A percentile compares a stretch with the other conserved stretches of the same genome.
Evolutionary conservation across 768 basidiomycete genomes (phyloP).

Genomic region (Peribolospora baueri): DNA sequence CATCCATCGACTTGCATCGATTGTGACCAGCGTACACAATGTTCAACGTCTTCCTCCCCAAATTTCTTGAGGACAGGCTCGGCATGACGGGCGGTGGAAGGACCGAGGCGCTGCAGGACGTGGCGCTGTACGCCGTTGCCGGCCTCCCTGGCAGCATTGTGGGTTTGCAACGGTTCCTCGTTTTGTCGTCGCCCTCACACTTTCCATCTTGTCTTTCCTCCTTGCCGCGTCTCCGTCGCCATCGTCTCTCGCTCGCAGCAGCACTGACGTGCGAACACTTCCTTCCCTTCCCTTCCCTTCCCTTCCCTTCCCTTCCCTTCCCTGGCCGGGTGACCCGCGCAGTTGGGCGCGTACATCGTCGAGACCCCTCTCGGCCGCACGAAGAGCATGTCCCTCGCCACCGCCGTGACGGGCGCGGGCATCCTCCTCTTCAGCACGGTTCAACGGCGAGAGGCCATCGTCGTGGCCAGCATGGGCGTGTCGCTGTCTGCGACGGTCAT

Average conservation of each 20-base stretch:
- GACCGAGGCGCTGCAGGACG: constrained; percentile 46
- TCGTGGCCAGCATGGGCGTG: constrained; percentile 44
- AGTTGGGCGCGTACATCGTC: constrained; percentile 71
- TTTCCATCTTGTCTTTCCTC: no score
- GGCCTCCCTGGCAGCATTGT: constrained; percentile 68
- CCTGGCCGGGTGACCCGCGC: constrained; percentile 8
- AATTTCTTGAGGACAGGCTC: constrained; percentile 43
- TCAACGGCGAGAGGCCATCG: constrained; percentile 32
- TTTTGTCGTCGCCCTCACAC: no score
- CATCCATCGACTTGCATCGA: not conserved
- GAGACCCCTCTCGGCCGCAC: constrained; percentile 38
- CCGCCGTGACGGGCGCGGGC: constrained; percentile 48
- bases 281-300: constrained; percentile 1
- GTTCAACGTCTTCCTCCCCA: constrained; percentile 81
- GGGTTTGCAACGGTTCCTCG: constrained; percentile 14
- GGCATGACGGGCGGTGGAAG: constrained; percentile 5
- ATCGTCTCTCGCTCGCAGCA: not conserved
- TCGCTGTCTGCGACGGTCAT: constrained; percentile 48
- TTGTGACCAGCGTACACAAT: constrained; percentile 45
- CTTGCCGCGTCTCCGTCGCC: not conserved
- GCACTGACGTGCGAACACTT: not conserved
- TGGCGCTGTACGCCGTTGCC: constrained; percentile 61
- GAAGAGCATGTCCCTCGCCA: constrained; percentile 48
- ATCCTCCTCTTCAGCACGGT: constrained; percentile 46
- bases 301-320: not conserved